These are phyloP conservation scores for Colletotrichum camelliae DNA, from an alignment of 2,329 filamentous ascomycete species.

Conservation along the genomic window DNA sequence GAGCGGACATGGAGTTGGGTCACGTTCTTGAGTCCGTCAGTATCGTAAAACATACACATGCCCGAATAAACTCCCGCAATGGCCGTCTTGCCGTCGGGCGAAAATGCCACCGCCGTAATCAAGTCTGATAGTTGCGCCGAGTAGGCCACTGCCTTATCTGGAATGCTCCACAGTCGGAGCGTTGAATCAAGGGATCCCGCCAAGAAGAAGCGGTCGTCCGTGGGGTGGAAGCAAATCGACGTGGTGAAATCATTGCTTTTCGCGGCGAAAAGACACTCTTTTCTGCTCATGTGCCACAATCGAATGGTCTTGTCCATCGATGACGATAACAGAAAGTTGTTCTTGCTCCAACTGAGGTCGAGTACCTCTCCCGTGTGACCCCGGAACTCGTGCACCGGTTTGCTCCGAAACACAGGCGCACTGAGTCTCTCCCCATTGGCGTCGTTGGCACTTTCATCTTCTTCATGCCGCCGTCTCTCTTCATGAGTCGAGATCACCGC, in stretches of 20 bases:
- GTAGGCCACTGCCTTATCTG: constrained; percentile 91
- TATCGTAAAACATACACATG: constrained; percentile 89
- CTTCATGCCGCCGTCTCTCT: constrained; percentile 76
- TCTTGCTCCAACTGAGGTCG: constrained; percentile 98
- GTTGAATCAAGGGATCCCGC: constrained; percentile 91
- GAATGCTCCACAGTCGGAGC: constrained; percentile 93
- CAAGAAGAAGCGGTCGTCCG: constrained; percentile 94
- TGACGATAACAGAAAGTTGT: constrained; percentile 93
- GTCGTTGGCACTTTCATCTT: constrained; percentile 60
- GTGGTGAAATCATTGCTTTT: constrained; percentile 96
- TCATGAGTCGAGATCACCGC: constrained; percentile 83
- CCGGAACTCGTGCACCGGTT: constrained; percentile 78
- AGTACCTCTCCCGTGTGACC: constrained; percentile 88
- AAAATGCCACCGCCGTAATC: constrained; percentile 93
- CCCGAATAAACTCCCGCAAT: constrained; percentile 90
- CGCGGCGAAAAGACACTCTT: constrained; percentile 91
- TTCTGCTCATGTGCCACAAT: constrained; percentile 86
- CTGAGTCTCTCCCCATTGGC: constrained; percentile 71
- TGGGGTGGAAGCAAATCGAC: constrained; percentile 91
- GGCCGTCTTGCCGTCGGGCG: constrained; percentile 86
- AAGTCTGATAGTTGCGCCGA: constrained; percentile 80
- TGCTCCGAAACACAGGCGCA: constrained; percentile 86
- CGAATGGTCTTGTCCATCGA: constrained; percentile 98
- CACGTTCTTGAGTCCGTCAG: constrained; percentile 83
- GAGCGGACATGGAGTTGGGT: constrained; percentile 94